Evolutionary conservation across 192 early-diverging fungal genomes (phyloP).

Genomic region (Backusella luteola): DNA sequence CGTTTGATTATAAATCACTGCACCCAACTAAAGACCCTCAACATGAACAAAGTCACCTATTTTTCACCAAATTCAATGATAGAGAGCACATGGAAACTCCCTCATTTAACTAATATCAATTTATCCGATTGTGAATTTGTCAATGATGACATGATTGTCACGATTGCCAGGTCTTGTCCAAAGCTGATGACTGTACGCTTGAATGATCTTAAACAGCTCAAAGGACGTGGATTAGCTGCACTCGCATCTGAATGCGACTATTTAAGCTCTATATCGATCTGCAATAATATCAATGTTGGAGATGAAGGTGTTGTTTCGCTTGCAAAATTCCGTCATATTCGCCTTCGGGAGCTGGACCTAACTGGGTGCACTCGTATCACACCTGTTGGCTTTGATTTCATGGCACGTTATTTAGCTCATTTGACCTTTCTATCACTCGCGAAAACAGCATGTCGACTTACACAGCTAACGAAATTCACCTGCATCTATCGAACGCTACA

Average conservation of each 20-base stretch:
- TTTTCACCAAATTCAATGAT: not conserved
- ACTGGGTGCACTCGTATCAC: not conserved
- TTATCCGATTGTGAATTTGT: not conserved
- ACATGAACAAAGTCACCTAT: not conserved
- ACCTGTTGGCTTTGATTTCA: not conserved
- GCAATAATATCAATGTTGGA: not conserved
- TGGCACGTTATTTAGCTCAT: not conserved
- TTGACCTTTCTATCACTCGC: constrained; percentile 2
- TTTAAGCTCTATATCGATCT: not conserved
- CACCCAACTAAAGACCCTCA: not conserved
- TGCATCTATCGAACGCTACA: not conserved
- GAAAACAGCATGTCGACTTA: not conserved
- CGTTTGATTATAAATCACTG: not conserved
- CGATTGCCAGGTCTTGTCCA: not conserved
- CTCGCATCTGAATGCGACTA: not conserved
- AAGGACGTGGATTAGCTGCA: not conserved
- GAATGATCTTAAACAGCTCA: not conserved
- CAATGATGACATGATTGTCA: constrained; percentile 8
- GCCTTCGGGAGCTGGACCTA: not conserved
- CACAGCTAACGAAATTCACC: not conserved
- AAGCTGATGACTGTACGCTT: not conserved
- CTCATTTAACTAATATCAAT: not conserved
- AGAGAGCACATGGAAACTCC: not conserved
- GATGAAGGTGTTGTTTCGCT: not conserved
- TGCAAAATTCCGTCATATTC: not conserved